A percentile compares a stretch with the other conserved stretches of the same genome.
Evolutionary conservation across 441 rosid species (phyloP).

Genomic region (Kokia cookei): DNA sequence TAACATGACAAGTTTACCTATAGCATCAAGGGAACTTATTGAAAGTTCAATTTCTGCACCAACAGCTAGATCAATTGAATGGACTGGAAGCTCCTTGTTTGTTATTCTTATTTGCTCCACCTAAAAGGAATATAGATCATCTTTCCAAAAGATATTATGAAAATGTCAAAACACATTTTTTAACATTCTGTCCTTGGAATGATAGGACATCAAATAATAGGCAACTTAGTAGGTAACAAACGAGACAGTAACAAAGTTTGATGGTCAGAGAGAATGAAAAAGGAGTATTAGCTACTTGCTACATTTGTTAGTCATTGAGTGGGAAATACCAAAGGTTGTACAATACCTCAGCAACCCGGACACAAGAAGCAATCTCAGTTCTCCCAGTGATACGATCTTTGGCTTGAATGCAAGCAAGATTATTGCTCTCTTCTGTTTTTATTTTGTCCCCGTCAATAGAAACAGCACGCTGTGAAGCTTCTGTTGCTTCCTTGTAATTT

Average conservation of each 20-base stretch:
- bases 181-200: neutral
- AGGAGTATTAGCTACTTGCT: neutral
- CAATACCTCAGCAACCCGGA: conserved; percentile 88
- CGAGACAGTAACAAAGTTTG: neutral
- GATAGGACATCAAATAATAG: neutral
- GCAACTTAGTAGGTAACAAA: neutral
- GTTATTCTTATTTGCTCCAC: conserved; percentile 83
- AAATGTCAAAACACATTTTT: neutral
- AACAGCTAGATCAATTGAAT: conserved; percentile 58
- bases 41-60: conserved; percentile 77
- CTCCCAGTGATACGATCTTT: conserved; percentile 83
- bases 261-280: neutral
- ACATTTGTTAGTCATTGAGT: neutral
- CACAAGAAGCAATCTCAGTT: conserved; percentile 83
- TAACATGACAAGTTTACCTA: conserved; percentile 40
- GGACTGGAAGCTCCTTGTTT: conserved; percentile 42
- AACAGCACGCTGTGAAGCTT: conserved; percentile 43
- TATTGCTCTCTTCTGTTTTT: conserved; percentile 61
- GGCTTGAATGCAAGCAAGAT: conserved; percentile 86
- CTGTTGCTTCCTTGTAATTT: conserved; percentile 48
- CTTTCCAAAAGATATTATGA: neutral
- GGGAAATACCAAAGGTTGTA: conserved; percentile 6
- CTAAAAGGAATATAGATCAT: conserved; percentile 32
- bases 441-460: conserved; percentile 57
- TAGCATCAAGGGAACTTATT: conserved; percentile 57